Conservation (phyloP, 2,329 filamentous ascomycete genomes). For the Cordyceps fumosorosea region DNA sequence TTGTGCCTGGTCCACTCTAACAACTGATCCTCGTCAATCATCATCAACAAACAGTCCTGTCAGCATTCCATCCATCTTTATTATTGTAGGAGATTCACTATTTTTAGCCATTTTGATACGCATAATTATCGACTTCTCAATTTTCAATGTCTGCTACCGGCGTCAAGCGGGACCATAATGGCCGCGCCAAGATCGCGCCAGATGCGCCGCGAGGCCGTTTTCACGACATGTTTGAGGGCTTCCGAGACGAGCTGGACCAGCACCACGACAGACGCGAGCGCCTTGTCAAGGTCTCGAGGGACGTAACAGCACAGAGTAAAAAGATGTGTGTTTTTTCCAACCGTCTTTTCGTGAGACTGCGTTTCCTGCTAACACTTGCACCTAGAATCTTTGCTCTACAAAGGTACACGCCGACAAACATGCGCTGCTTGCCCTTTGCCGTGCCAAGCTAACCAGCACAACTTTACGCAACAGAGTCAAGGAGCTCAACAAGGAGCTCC, state of each 20-base stretch:
- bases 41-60: not conserved
- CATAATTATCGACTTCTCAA: not conserved
- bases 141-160: slow-evolving; percentile 32
- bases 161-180: slow-evolving; percentile 48
- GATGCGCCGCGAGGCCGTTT: slow-evolving; percentile 38
- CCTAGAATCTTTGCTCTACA: slow-evolving; percentile 24
- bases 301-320: slow-evolving; percentile 91
- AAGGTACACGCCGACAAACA: slow-evolving; percentile 23
- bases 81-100: not conserved
- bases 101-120: not conserved
- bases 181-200: slow-evolving; percentile 33
- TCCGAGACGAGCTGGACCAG: slow-evolving; percentile 83
- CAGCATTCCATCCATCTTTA: not conserved
- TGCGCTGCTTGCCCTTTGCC: not conserved
- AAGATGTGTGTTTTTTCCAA: slow-evolving; percentile 74
- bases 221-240: slow-evolving; percentile 74
- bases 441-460: not conserved
- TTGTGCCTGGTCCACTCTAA: not conserved
- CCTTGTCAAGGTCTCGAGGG: slow-evolving; percentile 82
- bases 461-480: slow-evolving; percentile 51
- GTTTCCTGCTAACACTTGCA: not conserved
- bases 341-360: too few relatives aligned
- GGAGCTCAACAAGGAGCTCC: slow-evolving; percentile 54
- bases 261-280: slow-evolving; percentile 90
- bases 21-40: not conserved